These are phyloP conservation scores for Neospora caninum DNA, from an alignment of 169 alveolate species.

Conservation along the genomic window DNA sequence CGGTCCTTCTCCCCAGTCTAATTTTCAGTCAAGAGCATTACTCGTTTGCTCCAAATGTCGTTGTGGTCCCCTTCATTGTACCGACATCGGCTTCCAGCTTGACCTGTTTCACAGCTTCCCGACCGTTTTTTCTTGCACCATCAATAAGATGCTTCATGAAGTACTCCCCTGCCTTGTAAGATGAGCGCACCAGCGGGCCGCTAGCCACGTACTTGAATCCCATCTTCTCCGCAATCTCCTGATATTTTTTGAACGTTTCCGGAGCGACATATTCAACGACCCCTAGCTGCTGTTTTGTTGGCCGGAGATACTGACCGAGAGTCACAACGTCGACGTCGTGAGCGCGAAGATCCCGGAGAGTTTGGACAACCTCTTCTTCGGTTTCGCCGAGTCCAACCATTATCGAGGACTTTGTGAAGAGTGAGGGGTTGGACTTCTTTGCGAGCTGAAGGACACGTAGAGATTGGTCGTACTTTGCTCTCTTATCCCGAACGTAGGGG, in stretches of 20 bases:
- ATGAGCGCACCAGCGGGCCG: slow-evolving; percentile 78
- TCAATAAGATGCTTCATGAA: slow-evolving; percentile 61
- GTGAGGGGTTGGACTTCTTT: slow-evolving; percentile 70
- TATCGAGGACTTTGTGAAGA: slow-evolving; percentile 76
- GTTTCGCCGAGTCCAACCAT: slow-evolving; percentile 80
- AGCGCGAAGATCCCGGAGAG: slow-evolving; percentile 67
- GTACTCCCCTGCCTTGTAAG: slow-evolving; percentile 79
- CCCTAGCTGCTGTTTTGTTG: slow-evolving; percentile 73
- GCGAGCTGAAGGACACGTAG: slow-evolving; percentile 70
- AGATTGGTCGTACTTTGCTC: slow-evolving; percentile 73
- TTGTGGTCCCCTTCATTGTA: not conserved
- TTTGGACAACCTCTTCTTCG: slow-evolving; percentile 69
- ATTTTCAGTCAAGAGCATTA: no score
- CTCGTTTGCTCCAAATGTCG: not conserved
- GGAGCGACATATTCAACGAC: slow-evolving; percentile 76
- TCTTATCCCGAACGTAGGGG: slow-evolving; percentile 74
- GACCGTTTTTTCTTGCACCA: not conserved
- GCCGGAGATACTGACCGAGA: slow-evolving; percentile 76
- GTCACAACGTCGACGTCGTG: slow-evolving; percentile 75
- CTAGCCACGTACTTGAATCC: slow-evolving; percentile 78
- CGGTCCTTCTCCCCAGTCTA: no score
- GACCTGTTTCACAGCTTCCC: not conserved
- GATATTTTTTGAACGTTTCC: slow-evolving; percentile 66
- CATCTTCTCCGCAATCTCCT: slow-evolving; percentile 68
- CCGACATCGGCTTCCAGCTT: slow-evolving; percentile 26